These are phyloP conservation scores for Saussurea involucrata DNA, from an alignment of 129 eudicot genomes.

Conservation along the genomic window DNA sequence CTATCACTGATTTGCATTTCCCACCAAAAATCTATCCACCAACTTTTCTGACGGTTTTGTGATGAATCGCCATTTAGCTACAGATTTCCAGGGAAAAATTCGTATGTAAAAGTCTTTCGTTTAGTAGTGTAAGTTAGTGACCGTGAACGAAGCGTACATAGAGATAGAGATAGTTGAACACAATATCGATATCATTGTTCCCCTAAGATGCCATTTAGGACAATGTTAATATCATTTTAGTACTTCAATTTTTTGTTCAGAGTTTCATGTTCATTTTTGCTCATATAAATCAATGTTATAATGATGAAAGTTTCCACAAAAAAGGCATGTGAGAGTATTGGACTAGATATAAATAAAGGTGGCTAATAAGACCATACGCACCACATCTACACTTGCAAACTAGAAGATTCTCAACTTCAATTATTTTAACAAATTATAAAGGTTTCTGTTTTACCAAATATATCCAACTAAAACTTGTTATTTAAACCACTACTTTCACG, in stretches of 20 bases:
- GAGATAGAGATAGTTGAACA: slow-evolving; percentile 6
- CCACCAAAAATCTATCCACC: too few relatives aligned
- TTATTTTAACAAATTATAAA: slow-evolving; percentile 13
- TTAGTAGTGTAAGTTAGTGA: too few relatives aligned
- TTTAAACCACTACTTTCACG: slow-evolving; percentile 22
- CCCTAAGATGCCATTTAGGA: background rate
- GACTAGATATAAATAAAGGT: background rate
- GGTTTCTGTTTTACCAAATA: slow-evolving; percentile 10
- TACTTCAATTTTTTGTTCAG: background rate
- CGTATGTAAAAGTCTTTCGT: too few relatives aligned
- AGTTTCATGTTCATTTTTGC: background rate
- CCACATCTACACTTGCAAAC: slow-evolving; percentile 7
- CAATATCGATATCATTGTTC: background rate
- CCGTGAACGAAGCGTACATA: background rate
- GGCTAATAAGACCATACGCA: background rate
- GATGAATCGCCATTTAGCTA: too few relatives aligned
- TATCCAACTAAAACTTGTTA: slow-evolving; percentile 4
- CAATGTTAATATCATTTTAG: background rate
- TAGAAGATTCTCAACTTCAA: slow-evolving; percentile 7
- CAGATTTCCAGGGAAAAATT: too few relatives aligned
- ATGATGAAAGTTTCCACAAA: background rate
- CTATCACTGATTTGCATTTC: too few relatives aligned
- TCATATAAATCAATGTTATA: background rate
- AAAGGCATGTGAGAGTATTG: background rate
- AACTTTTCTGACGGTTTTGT: too few relatives aligned